These are phyloP conservation scores for Peronospora tabacina DNA, from an alignment of 352 stramenopile genomes.

Conservation along the genomic window DNA sequence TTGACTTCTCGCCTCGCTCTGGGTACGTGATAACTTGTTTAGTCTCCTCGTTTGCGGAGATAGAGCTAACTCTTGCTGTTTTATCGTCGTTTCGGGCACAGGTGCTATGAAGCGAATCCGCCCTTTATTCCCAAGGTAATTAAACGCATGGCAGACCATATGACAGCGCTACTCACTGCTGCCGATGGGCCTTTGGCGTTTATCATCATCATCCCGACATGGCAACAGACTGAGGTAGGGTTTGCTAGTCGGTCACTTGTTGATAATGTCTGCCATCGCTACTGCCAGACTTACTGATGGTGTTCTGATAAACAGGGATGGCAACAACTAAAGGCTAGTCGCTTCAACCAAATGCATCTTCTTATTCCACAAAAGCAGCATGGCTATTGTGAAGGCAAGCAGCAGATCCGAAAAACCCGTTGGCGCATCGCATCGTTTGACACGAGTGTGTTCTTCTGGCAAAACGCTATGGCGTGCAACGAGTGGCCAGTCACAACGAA, in stretches of 20 bases:
- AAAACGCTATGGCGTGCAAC: slow-evolving; percentile 77
- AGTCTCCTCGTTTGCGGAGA: not conserved
- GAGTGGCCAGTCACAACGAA: slow-evolving; percentile 65
- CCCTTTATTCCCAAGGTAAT: slow-evolving; percentile 92
- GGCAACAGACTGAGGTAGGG: slow-evolving; percentile 68
- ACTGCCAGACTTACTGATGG: slow-evolving; percentile 1
- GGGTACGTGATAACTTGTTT: slow-evolving; percentile 32
- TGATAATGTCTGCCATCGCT: too few species aligned
- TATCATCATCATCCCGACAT: slow-evolving; percentile 88
- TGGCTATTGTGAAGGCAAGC: slow-evolving; percentile 88
- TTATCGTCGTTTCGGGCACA: slow-evolving; percentile 8
- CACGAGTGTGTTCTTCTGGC: slow-evolving; percentile 94
- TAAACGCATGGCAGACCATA: slow-evolving; percentile 83
- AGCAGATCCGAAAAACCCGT: slow-evolving; percentile 83
- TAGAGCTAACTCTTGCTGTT: slow-evolving; percentile 1
- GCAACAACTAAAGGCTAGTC: slow-evolving; percentile 64
- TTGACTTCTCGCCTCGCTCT: slow-evolving; percentile 81
- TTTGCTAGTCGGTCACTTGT: not conserved
- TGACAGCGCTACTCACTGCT: slow-evolving; percentile 67
- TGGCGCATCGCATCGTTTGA: slow-evolving; percentile 92
- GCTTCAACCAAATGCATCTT: slow-evolving; percentile 69
- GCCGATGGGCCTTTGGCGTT: slow-evolving; percentile 76
- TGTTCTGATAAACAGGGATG: slow-evolving; percentile 41
- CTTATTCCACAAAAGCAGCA: slow-evolving; percentile 81
- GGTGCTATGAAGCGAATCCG: slow-evolving; percentile 91